These are phyloP conservation scores for Starmerella floricola DNA, from an alignment of 805 yeast species.

Conservation along the genomic window DNA sequence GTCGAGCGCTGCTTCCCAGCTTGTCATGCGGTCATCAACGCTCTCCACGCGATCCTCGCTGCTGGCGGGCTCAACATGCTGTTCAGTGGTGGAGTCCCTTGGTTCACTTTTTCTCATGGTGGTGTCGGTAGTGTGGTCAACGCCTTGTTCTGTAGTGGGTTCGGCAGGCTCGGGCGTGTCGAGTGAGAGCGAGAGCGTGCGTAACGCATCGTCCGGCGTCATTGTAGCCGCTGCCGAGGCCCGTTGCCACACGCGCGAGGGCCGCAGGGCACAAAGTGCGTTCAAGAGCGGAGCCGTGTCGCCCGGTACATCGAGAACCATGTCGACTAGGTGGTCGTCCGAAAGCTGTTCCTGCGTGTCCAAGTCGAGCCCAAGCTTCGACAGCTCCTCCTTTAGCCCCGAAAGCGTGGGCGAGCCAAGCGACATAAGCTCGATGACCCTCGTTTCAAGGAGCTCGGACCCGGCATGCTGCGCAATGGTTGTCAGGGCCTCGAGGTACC, in stretches of 20 bases:
- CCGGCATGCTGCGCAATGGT: conserved; percentile 39
- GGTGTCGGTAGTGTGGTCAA: too few relatives aligned
- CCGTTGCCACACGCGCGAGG: conserved; percentile 1
- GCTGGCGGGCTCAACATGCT: too few relatives aligned
- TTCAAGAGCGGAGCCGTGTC: background rate
- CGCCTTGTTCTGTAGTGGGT: too few relatives aligned
- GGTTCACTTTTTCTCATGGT: too few relatives aligned
- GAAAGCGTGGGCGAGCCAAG: conserved; percentile 42
- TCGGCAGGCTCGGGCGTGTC: too few relatives aligned
- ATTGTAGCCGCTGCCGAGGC: background rate
- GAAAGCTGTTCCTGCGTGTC: conserved; percentile 9
- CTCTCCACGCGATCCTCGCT: too few relatives aligned
- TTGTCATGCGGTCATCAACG: too few relatives aligned
- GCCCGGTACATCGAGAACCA: conserved; percentile 2
- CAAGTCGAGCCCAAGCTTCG: conserved; percentile 27
- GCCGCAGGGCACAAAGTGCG: conserved; percentile 9
- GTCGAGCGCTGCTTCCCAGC: too few relatives aligned
- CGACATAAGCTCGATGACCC: conserved; percentile 38
- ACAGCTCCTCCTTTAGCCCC: conserved; percentile 35
- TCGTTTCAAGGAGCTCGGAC: conserved; percentile 36
- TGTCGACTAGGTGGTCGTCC: conserved; percentile 16
- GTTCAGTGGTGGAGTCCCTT: too few relatives aligned
- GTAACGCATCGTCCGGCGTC: background rate
- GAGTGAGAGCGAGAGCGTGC: background rate
- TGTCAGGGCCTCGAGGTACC: conserved; percentile 47